Percentiles rank a stretch among this genome's conserved stretches.
Conservation (phyloP, 2,329 filamentous ascomycete genomes). For the Akanthomyces dipterigenus region DNA sequence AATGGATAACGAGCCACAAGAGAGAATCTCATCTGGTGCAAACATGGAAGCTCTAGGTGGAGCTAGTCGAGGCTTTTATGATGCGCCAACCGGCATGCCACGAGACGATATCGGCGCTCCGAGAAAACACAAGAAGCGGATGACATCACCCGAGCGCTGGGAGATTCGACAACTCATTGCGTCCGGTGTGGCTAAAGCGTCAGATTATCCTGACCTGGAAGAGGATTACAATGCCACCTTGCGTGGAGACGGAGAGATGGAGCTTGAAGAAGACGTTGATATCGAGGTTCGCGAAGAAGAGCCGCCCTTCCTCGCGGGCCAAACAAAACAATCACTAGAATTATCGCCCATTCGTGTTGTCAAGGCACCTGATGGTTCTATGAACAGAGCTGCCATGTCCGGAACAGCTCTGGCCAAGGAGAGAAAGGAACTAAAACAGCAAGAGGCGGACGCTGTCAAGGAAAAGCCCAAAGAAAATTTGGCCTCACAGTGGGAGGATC, state of each 20-base stretch:
- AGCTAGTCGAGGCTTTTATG: constrained; percentile 50
- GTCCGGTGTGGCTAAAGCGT: constrained; percentile 85
- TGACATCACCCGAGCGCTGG: constrained; percentile 96
- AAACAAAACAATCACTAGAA: constrained; percentile 94
- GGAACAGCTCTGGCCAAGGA: constrained; percentile 86
- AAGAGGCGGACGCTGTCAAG: constrained; percentile 72
- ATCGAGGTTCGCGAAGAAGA: constrained; percentile 97
- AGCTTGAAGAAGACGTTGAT: constrained; percentile 92
- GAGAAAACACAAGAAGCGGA: constrained; percentile 70
- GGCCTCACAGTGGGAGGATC: constrained; percentile 90
- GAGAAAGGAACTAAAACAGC: constrained; percentile 77
- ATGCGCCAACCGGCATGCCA: constrained; percentile 28
- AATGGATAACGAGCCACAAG: constrained; percentile 71
- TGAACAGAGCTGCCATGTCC: constrained; percentile 94
- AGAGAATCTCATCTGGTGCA: constrained; percentile 76
- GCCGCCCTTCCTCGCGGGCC: constrained; percentile 88
- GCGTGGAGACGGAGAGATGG: constrained; percentile 77
- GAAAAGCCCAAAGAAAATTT: constrained; percentile 77
- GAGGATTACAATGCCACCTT: constrained; percentile 88
- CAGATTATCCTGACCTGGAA: constrained; percentile 89
- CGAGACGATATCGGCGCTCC: constrained; percentile 34
- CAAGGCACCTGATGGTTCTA: constrained; percentile 95
- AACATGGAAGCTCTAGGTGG: constrained; percentile 80
- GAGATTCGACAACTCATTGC: constrained; percentile 96
- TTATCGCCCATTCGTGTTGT: constrained; percentile 93